Conservation (phyloP, 179 eudicot genomes). For the Amaranthus tricolor region DNA sequence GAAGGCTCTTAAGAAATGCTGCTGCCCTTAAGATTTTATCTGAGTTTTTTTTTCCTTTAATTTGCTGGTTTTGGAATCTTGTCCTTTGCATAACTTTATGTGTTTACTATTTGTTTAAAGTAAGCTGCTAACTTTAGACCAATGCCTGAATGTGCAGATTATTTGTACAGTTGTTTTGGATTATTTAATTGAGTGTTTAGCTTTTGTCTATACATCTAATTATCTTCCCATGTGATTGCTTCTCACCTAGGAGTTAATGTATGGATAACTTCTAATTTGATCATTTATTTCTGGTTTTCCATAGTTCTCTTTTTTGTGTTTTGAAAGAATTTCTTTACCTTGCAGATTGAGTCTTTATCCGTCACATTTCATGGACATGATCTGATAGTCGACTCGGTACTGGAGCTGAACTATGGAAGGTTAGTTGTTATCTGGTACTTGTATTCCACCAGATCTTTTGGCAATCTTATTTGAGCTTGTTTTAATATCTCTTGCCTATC, state of each 20-base stretch:
- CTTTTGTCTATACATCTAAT: conserved; percentile 21
- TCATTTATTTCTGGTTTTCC: background rate
- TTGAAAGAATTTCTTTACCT: background rate
- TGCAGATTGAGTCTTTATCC: conserved; percentile 96
- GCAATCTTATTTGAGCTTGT: background rate
- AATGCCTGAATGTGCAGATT: conserved; percentile 11
- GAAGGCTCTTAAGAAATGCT: background rate
- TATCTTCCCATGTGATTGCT: conserved; percentile 9
- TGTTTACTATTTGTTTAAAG: background rate
- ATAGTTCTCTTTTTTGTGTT: background rate
- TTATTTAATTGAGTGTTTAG: conserved; percentile 21
- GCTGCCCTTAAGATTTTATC: background rate
- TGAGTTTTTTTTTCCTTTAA: background rate
- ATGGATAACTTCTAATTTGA: conserved; percentile 5
- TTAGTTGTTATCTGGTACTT: conserved; percentile 22
- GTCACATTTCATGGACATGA: conserved; percentile 98
- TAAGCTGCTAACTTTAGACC: conserved; percentile 24
- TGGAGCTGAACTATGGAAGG: conserved; percentile 96
- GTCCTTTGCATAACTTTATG: background rate
- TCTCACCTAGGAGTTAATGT: conserved; percentile 13
- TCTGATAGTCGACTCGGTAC: conserved; percentile 75
- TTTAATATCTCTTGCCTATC: background rate
- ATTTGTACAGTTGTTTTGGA: conserved; percentile 24
- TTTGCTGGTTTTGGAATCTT: background rate
- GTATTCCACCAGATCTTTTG: background rate